Evolutionary conservation across 495 filamentous ascomycete species (phyloP).

Genomic region (Talaromyces proteolyticus): DNA sequence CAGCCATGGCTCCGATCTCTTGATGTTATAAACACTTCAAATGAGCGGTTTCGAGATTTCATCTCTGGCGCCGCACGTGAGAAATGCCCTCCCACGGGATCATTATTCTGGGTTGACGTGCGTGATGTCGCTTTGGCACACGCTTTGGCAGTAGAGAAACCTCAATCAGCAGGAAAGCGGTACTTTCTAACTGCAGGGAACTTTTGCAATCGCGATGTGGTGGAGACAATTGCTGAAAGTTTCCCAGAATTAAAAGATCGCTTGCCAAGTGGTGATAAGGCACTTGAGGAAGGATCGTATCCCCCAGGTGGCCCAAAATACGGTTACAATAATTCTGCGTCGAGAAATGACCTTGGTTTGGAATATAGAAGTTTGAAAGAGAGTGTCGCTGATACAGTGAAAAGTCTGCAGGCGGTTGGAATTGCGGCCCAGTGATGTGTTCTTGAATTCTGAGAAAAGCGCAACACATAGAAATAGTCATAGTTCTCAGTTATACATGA

Average conservation of each 20-base stretch:
- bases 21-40: constrained; percentile 53
- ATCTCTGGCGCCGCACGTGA: constrained; percentile 50
- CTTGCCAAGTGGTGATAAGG: constrained; percentile 38
- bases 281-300: constrained; percentile 28
- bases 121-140: constrained; percentile 56
- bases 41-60: constrained; percentile 38
- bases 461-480: no score
- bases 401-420: constrained; percentile 15
- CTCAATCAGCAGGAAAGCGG: constrained; percentile 50
- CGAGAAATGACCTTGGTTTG: constrained; percentile 42
- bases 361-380: constrained; percentile 38
- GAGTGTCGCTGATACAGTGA: constrained; percentile 42
- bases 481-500: no score
- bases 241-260: constrained; percentile 50
- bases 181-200: constrained; percentile 53
- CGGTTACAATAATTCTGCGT: constrained; percentile 34
- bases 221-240: constrained; percentile 47
- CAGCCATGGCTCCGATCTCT: constrained; percentile 41
- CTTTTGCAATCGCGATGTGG: constrained; percentile 50
- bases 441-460: no score
- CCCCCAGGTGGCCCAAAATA: constrained; percentile 27
- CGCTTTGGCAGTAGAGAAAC: constrained; percentile 50
- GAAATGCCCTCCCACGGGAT: constrained; percentile 41
- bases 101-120: constrained; percentile 50
- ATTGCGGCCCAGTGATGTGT: no score